Evolutionary conservation across 768 basidiomycete genomes (phyloP).

Genomic region (Podaxis mareebaensis): DNA sequence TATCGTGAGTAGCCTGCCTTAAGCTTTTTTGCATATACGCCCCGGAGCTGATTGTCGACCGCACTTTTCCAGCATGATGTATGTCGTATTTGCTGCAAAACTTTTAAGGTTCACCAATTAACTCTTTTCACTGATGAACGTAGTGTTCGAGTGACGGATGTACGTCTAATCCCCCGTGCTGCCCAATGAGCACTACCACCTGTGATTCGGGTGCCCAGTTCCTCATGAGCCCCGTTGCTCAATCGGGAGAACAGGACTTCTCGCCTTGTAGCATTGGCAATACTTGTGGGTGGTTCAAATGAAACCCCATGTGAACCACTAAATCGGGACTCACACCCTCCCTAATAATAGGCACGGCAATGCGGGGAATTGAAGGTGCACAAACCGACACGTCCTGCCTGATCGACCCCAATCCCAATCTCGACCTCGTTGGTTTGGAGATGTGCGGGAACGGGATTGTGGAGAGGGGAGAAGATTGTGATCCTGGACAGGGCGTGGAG

Average conservation of each 20-base stretch:
- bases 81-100: constrained; percentile 21
- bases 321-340: not conserved
- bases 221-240: constrained; percentile 84
- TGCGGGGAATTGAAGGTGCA: constrained; percentile 45
- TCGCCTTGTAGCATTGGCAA: constrained; percentile 83
- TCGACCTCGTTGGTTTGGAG: constrained; percentile 56
- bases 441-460: constrained; percentile 87
- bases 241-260: constrained; percentile 64
- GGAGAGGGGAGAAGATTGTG: constrained; percentile 83
- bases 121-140: constrained; percentile 1
- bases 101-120: not conserved
- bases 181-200: constrained; percentile 57
- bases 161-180: constrained; percentile 58
- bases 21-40: constrained; percentile 2
- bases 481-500: constrained; percentile 64
- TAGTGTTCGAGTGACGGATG: constrained; percentile 67
- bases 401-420: constrained; percentile 49
- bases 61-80: constrained; percentile 54
- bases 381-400: constrained; percentile 68
- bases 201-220: constrained; percentile 70
- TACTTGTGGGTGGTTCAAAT: constrained; percentile 58
- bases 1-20: constrained; percentile 54
- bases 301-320: not conserved
- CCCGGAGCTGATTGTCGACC: constrained; percentile 5
- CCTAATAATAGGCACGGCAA: constrained; percentile 53